phyloP scores from a whole-genome alignment of 2,329 filamentous ascomycete species.

The Beauveria rudraprayagi region DNA sequence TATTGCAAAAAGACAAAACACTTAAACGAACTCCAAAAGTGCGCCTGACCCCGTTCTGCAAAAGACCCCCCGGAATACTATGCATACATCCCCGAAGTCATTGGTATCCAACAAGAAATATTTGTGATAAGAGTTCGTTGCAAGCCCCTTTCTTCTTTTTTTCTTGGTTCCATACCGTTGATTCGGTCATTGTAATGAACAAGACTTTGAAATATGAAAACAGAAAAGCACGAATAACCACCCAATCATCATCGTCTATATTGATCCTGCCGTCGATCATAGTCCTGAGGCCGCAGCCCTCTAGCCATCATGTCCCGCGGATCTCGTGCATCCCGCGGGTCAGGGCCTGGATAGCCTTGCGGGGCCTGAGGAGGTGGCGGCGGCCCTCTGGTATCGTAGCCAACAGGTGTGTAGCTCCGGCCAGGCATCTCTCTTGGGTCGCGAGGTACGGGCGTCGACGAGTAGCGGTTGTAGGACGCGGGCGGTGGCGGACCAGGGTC shows the following conservation, averaged over 20 bases:
- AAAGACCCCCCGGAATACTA: neutral
- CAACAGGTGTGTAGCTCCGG: constrained; percentile 39
- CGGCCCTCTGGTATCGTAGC: constrained; percentile 34
- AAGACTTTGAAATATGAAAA: neutral
- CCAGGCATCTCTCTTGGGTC: constrained; percentile 33
- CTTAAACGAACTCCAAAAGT: neutral
- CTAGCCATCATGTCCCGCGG: constrained; percentile 34
- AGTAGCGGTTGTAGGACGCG: constrained; percentile 37
- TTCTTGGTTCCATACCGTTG: neutral
- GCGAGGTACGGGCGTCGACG: constrained; percentile 34
- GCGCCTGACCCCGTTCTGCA: neutral
- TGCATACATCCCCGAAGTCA: neutral
- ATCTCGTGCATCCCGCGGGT: constrained; percentile 26
- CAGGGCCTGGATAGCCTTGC: constrained; percentile 14
- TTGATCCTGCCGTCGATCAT: constrained; percentile 35
- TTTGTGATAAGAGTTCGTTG: neutral
- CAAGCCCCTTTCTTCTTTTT: neutral
- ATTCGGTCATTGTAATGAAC: neutral
- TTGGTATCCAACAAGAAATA: constrained; percentile 5
- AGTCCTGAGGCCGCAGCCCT: constrained; percentile 38
- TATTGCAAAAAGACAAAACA: neutral
- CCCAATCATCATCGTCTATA: constrained; percentile 32
- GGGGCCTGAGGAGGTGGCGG: constrained; percentile 19
- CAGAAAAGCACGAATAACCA: neutral
- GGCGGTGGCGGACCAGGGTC: constrained; percentile 31